These are phyloP conservation scores for Macadamia tetraphylla DNA, from an alignment of 164 flowering plant genomes.

Conservation along the genomic window DNA sequence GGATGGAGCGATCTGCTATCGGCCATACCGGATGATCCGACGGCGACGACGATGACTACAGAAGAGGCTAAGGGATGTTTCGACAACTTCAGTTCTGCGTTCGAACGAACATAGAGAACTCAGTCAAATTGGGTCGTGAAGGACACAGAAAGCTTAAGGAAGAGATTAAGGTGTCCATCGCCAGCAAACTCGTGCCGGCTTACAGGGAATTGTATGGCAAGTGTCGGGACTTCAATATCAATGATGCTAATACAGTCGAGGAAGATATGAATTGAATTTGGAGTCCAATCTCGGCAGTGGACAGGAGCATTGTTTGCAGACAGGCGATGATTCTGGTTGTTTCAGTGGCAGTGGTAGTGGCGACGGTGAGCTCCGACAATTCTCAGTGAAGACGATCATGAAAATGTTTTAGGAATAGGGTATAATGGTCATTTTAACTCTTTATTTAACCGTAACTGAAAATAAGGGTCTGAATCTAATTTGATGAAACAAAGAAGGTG, in stretches of 20 bases:
- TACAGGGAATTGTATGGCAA: conserved; percentile 34
- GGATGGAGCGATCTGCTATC: conserved; percentile 51
- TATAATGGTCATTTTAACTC: too few relatives aligned
- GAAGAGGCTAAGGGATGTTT: conserved; percentile 34
- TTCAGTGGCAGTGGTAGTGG: too few relatives aligned
- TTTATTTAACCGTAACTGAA: too few relatives aligned
- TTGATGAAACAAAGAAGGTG: too few relatives aligned
- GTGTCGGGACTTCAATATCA: conserved; percentile 1
- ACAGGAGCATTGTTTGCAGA: too few relatives aligned
- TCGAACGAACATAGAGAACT: conserved; percentile 38
- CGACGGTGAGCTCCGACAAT: too few relatives aligned
- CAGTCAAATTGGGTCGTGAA: conserved; percentile 39
- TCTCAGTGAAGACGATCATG: too few relatives aligned
- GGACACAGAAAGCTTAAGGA: conserved; percentile 43
- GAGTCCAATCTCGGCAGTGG: too few relatives aligned
- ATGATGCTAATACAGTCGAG: conserved; percentile 8
- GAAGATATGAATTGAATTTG: conserved; percentile 3
- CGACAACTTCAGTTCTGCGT: conserved; percentile 34
- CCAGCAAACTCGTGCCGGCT: conserved; percentile 28
- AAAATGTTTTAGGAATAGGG: too few relatives aligned
- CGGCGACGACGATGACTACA: conserved; percentile 14
- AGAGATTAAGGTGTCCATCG: conserved; percentile 39
- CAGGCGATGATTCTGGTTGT: too few relatives aligned
- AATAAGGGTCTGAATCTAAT: too few relatives aligned
- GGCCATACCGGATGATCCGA: conserved; percentile 32